These are phyloP conservation scores for Cardamine resedifolia DNA, from an alignment of 345 rosid genomes.

Conservation along the genomic window DNA sequence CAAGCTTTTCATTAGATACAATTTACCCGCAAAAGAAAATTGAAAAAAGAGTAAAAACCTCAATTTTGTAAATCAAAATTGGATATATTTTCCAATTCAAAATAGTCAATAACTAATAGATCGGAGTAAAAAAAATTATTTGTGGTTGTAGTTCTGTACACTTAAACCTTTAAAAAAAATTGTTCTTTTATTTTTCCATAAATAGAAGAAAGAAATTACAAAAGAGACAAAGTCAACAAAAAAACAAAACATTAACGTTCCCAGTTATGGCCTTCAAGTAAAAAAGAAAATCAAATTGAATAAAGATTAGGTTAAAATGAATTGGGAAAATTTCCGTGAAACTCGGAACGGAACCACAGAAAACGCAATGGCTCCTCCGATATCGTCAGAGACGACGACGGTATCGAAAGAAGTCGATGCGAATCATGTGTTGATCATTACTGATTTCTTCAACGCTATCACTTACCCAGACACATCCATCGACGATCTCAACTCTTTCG, in stretches of 20 bases:
- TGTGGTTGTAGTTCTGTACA: slow-evolving; percentile 3
- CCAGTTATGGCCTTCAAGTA: too few relatives aligned
- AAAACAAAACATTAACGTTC: background rate
- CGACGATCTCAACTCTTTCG: slow-evolving; percentile 34
- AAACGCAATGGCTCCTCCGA: slow-evolving; percentile 20
- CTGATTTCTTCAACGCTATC: slow-evolving; percentile 26
- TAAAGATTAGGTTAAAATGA: slow-evolving; percentile 12
- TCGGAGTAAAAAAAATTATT: background rate
- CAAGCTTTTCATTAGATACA: background rate
- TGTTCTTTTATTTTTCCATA: background rate
- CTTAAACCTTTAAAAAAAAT: background rate
- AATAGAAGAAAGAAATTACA: background rate
- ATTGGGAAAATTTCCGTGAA: slow-evolving; percentile 21
- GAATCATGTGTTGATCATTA: background rate
- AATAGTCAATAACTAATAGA: background rate
- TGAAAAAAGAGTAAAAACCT: background rate
- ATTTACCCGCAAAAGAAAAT: background rate
- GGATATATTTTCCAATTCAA: background rate
- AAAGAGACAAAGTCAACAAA: slow-evolving; percentile 4
- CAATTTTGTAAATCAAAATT: background rate
- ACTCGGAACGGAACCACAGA: background rate
- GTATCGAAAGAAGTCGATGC: slow-evolving; percentile 36
- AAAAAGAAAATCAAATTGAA: background rate
- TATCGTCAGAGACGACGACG: slow-evolving; percentile 7
- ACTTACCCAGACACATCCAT: slow-evolving; percentile 31